These are phyloP conservation scores for Nakazawaea wickerhamii DNA, from an alignment of 805 yeast species.

Conservation along the genomic window DNA sequence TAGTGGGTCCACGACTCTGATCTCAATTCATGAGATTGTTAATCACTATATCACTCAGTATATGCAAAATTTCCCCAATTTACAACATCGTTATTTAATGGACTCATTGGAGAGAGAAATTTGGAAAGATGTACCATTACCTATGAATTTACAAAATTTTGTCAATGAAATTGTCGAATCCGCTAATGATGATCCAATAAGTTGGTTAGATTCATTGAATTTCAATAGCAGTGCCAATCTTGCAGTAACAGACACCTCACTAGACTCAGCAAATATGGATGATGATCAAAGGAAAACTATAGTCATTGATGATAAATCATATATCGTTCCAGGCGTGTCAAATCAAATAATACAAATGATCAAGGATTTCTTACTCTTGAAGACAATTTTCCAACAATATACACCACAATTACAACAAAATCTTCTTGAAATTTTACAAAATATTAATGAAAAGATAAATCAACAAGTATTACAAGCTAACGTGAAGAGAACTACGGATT, in stretches of 20 bases:
- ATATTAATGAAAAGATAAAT: slow-evolving; percentile 48
- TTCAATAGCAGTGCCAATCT: slow-evolving; percentile 12
- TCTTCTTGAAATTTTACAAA: slow-evolving; percentile 39
- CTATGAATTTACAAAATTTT: slow-evolving; percentile 38
- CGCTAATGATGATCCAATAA: slow-evolving; percentile 38
- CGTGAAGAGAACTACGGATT: slow-evolving; percentile 68
- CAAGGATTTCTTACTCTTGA: slow-evolving; percentile 50
- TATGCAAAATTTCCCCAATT: slow-evolving; percentile 48
- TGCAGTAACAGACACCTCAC: neutral
- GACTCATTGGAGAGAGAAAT: slow-evolving; percentile 56
- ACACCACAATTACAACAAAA: slow-evolving; percentile 35
- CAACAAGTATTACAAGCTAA: slow-evolving; percentile 68
- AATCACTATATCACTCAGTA: slow-evolving; percentile 62
- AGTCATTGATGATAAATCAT: slow-evolving; percentile 48
- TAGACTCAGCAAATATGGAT: slow-evolving; percentile 14
- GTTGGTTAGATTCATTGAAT: slow-evolving; percentile 40
- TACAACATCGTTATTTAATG: slow-evolving; percentile 40
- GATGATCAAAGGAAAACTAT: slow-evolving; percentile 26
- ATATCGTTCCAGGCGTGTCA: slow-evolving; percentile 51
- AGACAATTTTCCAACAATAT: slow-evolving; percentile 48
- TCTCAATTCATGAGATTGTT: slow-evolving; percentile 61
- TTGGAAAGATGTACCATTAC: slow-evolving; percentile 74
- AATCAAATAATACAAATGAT: slow-evolving; percentile 33
- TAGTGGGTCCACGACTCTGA: slow-evolving; percentile 56
- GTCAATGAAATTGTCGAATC: slow-evolving; percentile 47